These are phyloP conservation scores for Nyctanthes arbortristis DNA, from an alignment of 257 asterid genomes.

Conservation along the genomic window DNA sequence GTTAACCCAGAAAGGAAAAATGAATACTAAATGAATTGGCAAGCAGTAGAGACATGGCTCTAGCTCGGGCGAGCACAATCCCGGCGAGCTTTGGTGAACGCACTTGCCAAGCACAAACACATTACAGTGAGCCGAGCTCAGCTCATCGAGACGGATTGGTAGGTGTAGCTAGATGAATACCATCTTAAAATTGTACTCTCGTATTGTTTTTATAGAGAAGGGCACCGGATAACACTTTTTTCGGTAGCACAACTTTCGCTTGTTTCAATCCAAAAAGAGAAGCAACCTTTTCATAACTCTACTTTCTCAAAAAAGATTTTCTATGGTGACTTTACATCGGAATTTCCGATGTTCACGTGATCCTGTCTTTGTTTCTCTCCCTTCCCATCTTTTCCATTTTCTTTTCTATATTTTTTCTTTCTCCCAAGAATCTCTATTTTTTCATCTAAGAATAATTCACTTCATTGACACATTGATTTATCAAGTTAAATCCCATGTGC, in stretches of 20 bases:
- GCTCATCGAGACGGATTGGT: no score
- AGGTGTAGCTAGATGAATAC: background rate
- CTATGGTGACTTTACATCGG: slow-evolving; percentile 19
- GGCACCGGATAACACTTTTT: background rate
- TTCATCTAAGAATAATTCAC: no score
- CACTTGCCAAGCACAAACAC: no score
- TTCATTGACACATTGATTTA: no score
- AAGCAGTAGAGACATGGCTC: no score
- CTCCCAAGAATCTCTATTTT: no score
- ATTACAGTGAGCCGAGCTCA: no score
- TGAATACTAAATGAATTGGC: no score
- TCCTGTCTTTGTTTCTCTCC: slow-evolving; percentile 14
- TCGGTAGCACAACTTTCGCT: background rate
- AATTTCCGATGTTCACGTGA: slow-evolving; percentile 29
- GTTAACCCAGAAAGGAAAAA: no score
- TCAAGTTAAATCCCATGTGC: no score
- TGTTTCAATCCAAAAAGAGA: slow-evolving; percentile 12
- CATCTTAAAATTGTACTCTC: background rate
- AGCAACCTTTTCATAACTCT: slow-evolving; percentile 2
- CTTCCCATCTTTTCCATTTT: background rate
- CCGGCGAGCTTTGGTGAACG: no score
- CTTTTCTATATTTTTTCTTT: background rate
- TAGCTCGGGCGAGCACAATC: no score
- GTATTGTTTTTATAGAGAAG: background rate
- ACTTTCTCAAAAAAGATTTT: slow-evolving; percentile 4